Conservation (phyloP, 2,329 filamentous ascomycete species). For the Coniochaeta prunicola region DNA sequence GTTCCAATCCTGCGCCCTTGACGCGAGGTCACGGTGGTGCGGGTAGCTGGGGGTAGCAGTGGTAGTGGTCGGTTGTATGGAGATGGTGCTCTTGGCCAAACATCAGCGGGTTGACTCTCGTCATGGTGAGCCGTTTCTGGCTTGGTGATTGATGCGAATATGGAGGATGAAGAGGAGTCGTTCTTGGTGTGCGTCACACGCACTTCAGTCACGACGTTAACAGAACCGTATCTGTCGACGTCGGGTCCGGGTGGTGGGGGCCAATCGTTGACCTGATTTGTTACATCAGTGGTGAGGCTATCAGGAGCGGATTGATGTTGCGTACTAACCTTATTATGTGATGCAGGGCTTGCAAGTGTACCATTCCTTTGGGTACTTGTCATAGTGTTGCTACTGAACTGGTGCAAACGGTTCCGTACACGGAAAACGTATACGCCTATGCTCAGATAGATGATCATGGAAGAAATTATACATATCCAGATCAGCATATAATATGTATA, state of each 20-base stretch:
- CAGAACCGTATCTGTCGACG: background rate
- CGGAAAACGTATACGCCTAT: conserved; percentile 8
- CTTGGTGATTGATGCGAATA: conserved; percentile 2
- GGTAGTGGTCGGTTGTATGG: background rate
- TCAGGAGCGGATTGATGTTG: background rate
- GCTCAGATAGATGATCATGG: conserved; percentile 10
- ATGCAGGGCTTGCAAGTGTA: background rate
- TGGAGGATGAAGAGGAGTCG: background rate
- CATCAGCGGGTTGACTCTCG: background rate
- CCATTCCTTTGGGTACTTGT: background rate
- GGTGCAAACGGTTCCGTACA: background rate
- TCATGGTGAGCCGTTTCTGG: background rate
- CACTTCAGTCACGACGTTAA: conserved; percentile 1
- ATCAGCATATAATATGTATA: conserved; percentile 9
- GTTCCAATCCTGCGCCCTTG: background rate
- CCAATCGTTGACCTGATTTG: conserved; percentile 3
- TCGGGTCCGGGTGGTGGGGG: background rate
- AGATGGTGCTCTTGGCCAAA: background rate
- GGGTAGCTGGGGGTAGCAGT: background rate
- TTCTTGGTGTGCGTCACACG: background rate
- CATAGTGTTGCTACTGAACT: background rate
- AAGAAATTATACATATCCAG: conserved; percentile 9
- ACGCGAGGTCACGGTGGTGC: background rate
- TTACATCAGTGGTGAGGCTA: background rate
- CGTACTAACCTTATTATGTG: background rate